Base-by-base conservation (phyloP, 176 grass and related monocot genomes). In the Tillandsia leiboldiana region DNA sequence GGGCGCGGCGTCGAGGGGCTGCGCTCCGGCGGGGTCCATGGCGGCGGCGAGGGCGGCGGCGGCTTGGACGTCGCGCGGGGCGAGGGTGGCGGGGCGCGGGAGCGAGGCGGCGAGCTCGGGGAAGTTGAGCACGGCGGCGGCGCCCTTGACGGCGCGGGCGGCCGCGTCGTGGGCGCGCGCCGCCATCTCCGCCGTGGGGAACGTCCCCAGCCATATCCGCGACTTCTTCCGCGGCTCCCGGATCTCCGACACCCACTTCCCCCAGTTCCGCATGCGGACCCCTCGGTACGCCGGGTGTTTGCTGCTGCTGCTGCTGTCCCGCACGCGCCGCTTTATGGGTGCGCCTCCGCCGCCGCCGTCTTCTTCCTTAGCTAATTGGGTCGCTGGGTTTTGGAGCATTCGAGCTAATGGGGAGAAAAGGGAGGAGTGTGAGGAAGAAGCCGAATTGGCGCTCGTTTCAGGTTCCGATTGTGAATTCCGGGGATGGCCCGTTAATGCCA, bases 231-330 rank as follows among this genome's bases (percentile, higher is more conserved):
- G 87, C 11, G 93, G 93, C 78, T 97, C 89, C 65, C 93, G 81
- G 77, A 97, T 97, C 86, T 97, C 93, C 15, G 93, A 92, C 53
- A 97, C 93, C 93, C 93, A 97, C 79, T 91, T 91, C 3, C 93
- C 93, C 93, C 93, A 97, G 64, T 75, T 84, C 1, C 93, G 72
- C 78, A 90, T 97, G 62, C 93, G 74, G 42, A 97, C 89, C 49
- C 93, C 93, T 3, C 85, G 76, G 81, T 87, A 96, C 42, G 86
- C 48, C 28, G 79, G 69, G 12, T 75, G 63, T 50, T 50, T 15
- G 9, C 18, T 12, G 42, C 12, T 48, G 2, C 49, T 33, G 28
- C 49, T 6, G n/a, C 54, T 48, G 0, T 13, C 59, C 23, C 12
- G 54, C 75, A 76, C 51, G 14, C 12, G 33, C 48, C 53, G 71